phyloP scores from a whole-genome alignment of 129 eudicot species.

The Centella asiatica region DNA sequence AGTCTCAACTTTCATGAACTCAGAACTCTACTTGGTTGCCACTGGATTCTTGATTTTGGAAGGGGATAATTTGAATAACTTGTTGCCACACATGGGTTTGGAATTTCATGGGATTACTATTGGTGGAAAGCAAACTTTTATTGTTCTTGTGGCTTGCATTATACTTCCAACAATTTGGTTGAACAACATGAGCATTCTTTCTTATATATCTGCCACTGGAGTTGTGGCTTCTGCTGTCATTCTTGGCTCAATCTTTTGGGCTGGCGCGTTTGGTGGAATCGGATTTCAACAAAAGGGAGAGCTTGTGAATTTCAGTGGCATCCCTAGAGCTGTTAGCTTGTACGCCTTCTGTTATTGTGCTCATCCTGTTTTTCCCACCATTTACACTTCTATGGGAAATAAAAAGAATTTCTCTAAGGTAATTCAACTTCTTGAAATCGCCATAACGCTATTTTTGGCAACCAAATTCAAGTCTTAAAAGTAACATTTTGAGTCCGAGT shows the following conservation, averaged over 20 bases:
- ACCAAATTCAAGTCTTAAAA: background rate
- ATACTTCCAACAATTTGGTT: slow-evolving; percentile 34
- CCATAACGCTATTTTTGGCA: too few species aligned
- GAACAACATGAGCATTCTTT: slow-evolving; percentile 24
- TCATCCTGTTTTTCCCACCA: slow-evolving; percentile 20
- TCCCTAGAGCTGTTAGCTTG: slow-evolving; percentile 28
- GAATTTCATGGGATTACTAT: slow-evolving; percentile 14
- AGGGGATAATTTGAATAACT: slow-evolving; percentile 27
- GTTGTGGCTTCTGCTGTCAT: slow-evolving; percentile 27
- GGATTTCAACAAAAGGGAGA: slow-evolving; percentile 30
- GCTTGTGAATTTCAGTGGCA: slow-evolving; percentile 17
- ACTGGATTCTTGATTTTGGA: slow-evolving; percentile 31
- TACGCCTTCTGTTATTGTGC: slow-evolving; percentile 18
- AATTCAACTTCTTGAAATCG: background rate
- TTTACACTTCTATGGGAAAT: slow-evolving; percentile 17
- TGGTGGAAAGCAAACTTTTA: slow-evolving; percentile 22
- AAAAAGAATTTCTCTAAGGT: slow-evolving; percentile 22
- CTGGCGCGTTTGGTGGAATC: slow-evolving; percentile 20
- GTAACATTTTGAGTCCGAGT: background rate
- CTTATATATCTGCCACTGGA: slow-evolving; percentile 30
- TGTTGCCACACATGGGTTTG: slow-evolving; percentile 21
- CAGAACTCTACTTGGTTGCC: slow-evolving; percentile 38
- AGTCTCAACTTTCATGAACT: slow-evolving; percentile 24
- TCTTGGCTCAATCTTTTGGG: slow-evolving; percentile 26
- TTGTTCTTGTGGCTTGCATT: slow-evolving; percentile 16